Evolutionary conservation across 2,329 filamentous ascomycete genomes (phyloP).

Genomic region (Balansia obtecta): DNA sequence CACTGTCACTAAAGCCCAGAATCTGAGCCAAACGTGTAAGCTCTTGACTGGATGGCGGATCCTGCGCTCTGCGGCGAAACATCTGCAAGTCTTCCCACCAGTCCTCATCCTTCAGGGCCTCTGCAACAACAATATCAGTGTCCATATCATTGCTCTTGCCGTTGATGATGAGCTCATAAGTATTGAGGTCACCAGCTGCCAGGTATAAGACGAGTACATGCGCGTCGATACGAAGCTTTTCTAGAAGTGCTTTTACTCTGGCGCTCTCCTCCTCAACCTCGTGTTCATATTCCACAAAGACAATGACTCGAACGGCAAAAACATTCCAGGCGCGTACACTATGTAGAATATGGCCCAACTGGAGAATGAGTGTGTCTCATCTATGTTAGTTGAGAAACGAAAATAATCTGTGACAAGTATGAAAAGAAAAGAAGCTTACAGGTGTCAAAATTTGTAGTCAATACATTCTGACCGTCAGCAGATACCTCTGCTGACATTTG

Average conservation of each 20-base stretch:
- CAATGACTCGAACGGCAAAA: constrained; percentile 63
- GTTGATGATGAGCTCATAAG: constrained; percentile 70
- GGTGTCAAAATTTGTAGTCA: constrained; percentile 86
- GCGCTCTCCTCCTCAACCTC: constrained; percentile 70
- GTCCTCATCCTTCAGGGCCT: constrained; percentile 55
- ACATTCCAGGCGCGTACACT: constrained; percentile 69
- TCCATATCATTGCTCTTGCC: constrained; percentile 45
- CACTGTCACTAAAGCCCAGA: constrained; percentile 29
- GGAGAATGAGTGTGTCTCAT: constrained; percentile 63
- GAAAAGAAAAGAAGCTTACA: constrained; percentile 33
- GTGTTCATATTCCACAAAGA: constrained; percentile 81
- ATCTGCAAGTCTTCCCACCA: constrained; percentile 73
- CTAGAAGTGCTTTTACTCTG: constrained; percentile 59
- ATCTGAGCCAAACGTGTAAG: constrained; percentile 30
- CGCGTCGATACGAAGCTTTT: constrained; percentile 72
- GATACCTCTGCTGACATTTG: constrained; percentile 83
- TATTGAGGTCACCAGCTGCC: constrained; percentile 56
- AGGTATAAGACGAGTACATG: constrained; percentile 73
- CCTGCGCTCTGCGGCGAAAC: constrained; percentile 29
- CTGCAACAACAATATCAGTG: constrained; percentile 48
- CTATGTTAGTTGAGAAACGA: neutral
- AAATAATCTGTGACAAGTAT: neutral
- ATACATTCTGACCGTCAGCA: constrained; percentile 50
- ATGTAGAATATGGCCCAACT: constrained; percentile 72
- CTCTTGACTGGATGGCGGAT: constrained; percentile 30